Evolutionary conservation across 2,329 filamentous ascomycete genomes (phyloP), one percentile per base, ranked within the genome.

Genomic region (Cadophora malorum): DNA sequence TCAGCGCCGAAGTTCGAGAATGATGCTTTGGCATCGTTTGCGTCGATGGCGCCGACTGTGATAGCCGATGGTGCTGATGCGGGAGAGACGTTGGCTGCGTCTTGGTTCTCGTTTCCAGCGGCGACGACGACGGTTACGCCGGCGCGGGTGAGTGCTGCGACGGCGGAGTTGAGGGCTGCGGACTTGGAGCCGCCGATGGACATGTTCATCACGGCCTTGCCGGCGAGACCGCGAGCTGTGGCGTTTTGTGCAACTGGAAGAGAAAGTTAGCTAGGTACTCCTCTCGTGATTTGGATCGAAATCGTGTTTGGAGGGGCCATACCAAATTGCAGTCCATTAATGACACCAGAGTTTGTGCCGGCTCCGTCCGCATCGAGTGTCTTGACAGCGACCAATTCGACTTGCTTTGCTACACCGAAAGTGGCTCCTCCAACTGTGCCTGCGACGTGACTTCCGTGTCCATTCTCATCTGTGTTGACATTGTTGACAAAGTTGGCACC

Each of bases 51-150:
- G 2, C 83, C 85, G 33, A 88, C 85, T 0, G 85, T 86, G 67
- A 86, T 78, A 55, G 84, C 85, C 35, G 77, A 77, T 14, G 81
- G 72, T 19, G 81, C 81, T 3, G 82, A 83, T 2, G 83, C 85
- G 0, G 85, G 85, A 0, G 84, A 87, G 41, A 76, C 79, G 69
- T 77, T 75, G 4, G 72, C 68, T 2, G 79, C 79, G 64, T 83
- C 79, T 25, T 75, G 69, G 70, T 79, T 78, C 19, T 79, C 78
- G 75, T 88, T 88, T 21, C 86, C 86, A 31, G 86, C 85, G 2
- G 85, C 85, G 0, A 86, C 84, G 35, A 84, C 81, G 2, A 82
- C 79, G 65, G 85, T 80, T 16, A 89, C 78, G n/a, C 85, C 85
- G 3, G 77, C 76, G 21, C 78, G 79, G 28, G 81, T 79, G n/a